Evolutionary conservation across 306 rosid species (phyloP).

Genomic region (Dicorynia guianensis): DNA sequence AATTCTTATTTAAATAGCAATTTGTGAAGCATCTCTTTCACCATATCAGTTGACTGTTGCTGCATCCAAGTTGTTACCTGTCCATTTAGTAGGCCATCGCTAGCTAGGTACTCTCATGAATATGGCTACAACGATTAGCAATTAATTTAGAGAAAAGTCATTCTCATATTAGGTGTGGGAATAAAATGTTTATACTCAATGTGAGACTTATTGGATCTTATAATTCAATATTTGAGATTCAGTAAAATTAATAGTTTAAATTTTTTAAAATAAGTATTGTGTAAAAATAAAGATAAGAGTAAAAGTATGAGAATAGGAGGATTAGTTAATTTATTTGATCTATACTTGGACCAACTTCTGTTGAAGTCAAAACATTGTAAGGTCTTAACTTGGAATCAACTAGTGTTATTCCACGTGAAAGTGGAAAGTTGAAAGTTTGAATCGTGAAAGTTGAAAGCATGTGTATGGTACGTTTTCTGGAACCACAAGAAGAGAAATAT

Average conservation of each 20-base stretch:
- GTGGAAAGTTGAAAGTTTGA: too few relatives aligned
- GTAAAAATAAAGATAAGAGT: too few relatives aligned
- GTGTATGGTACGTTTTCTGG: background rate
- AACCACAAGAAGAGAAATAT: background rate
- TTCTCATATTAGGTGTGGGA: too few relatives aligned
- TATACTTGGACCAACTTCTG: background rate
- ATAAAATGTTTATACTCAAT: too few relatives aligned
- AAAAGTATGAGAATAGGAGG: too few relatives aligned
- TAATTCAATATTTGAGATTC: too few relatives aligned
- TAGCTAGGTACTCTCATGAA: background rate
- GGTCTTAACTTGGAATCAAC: background rate
- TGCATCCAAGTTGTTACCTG: background rate
- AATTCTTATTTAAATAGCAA: background rate
- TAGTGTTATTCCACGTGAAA: too few relatives aligned
- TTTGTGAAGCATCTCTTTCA: slow-evolving; percentile 40
- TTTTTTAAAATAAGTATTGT: too few relatives aligned
- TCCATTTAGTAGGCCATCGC: slow-evolving; percentile 26
- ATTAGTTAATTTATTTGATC: background rate
- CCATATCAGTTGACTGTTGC: slow-evolving; percentile 4
- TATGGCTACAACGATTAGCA: background rate
- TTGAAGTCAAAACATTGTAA: background rate
- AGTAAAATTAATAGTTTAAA: too few relatives aligned
- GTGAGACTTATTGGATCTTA: too few relatives aligned
- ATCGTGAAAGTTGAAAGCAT: background rate
- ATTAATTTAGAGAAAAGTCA: too few relatives aligned